phyloP scores from a whole-genome alignment of 2,329 filamentous ascomycete genomes.

The Pseudocercospora vitis region DNA sequence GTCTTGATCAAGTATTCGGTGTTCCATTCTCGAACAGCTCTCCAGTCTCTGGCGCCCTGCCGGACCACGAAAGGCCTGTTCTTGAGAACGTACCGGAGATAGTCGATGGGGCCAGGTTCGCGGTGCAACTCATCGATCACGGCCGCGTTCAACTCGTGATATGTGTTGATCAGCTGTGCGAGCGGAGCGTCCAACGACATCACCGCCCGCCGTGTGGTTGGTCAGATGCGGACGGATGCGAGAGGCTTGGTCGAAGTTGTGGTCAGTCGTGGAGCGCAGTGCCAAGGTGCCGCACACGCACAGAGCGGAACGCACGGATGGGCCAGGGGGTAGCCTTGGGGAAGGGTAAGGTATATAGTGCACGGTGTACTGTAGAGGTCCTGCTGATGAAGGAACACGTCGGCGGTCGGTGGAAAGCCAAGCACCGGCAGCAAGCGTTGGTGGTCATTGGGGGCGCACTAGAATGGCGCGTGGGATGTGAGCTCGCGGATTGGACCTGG shows the following conservation, averaged over 20 bases:
- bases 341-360: background rate
- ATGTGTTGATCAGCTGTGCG: constrained; percentile 60
- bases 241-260: background rate
- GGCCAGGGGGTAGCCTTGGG: background rate
- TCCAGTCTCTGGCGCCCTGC: constrained; percentile 61
- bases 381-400: background rate
- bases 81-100: constrained; percentile 72
- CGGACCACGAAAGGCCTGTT: constrained; percentile 76
- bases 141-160: constrained; percentile 68
- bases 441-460: background rate
- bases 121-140: constrained; percentile 60
- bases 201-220: background rate
- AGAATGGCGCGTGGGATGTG: too few species aligned
- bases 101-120: constrained; percentile 73
- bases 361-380: background rate
- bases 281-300: background rate
- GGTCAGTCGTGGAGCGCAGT: background rate
- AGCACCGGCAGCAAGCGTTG: background rate
- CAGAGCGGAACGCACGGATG: too few species aligned
- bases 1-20: constrained; percentile 57
- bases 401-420: background rate
- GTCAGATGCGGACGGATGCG: background rate
- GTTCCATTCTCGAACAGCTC: constrained; percentile 63
- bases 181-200: background rate
- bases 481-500: too few species aligned